These are phyloP conservation scores for Leccinum brunneo-olivaceum DNA, from an alignment of 1,284 basidiomycete species.

Conservation along the genomic window DNA sequence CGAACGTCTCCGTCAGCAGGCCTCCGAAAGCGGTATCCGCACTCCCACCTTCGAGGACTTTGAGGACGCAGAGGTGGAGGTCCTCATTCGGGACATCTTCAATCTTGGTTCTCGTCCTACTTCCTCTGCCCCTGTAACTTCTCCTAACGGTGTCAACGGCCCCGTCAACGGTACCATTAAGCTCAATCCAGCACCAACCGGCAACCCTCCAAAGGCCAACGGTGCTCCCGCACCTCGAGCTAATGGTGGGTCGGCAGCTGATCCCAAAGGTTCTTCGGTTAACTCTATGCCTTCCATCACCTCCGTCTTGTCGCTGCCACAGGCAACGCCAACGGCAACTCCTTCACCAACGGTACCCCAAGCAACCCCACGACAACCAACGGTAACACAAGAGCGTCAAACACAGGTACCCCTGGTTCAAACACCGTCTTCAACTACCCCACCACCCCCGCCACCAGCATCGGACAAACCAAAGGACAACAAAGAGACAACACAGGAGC, in stretches of 20 bases:
- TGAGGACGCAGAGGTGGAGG: constrained; percentile 33
- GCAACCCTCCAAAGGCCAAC: constrained; percentile 19
- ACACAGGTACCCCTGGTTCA: neutral
- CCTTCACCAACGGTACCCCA: neutral
- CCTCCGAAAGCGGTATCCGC: constrained; percentile 32
- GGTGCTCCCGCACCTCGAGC: constrained; percentile 15
- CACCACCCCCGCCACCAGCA: neutral
- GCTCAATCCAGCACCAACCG: constrained; percentile 16
- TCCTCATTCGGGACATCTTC: constrained; percentile 36
- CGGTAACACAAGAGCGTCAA: neutral
- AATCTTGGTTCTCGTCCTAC: constrained; percentile 25
- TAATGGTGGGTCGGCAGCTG: constrained; percentile 28
- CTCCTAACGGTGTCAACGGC: constrained; percentile 13
- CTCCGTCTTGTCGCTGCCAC: constrained; percentile 12
- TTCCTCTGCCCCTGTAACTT: constrained; percentile 16
- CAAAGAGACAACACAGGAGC: neutral
- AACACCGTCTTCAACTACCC: constrained; percentile 1
- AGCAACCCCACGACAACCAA: neutral
- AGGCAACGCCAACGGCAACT: neutral
- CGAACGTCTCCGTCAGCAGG: constrained; percentile 34
- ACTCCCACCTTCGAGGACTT: constrained; percentile 33
- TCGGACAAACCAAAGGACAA: constrained; percentile 10
- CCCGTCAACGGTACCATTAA: constrained; percentile 12
- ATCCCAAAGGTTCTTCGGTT: constrained; percentile 21
- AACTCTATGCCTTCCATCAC: constrained; percentile 19